Conservation (phyloP, 2,329 filamentous ascomycete genomes). For the Orbilia oligospora region DNA sequence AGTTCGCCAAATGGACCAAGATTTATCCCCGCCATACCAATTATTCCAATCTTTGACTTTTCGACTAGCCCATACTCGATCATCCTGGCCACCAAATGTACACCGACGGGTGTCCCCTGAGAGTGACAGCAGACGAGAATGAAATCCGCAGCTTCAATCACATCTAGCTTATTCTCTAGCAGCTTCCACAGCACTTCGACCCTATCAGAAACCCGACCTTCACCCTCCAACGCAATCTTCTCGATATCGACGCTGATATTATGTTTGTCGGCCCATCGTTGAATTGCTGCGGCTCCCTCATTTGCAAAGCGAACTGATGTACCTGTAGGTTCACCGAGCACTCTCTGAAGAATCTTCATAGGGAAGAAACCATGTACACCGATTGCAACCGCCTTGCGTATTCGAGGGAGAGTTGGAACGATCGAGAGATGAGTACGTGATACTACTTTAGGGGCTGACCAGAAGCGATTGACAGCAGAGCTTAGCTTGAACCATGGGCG, state of each 20-base stretch:
- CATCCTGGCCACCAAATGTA: conserved; percentile 92
- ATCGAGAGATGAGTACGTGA: conserved; percentile 80
- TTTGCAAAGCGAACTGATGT: conserved; percentile 95
- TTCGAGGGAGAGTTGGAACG: conserved; percentile 76
- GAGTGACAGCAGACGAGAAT: conserved; percentile 94
- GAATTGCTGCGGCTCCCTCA: conserved; percentile 85
- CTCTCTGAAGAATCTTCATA: conserved; percentile 84
- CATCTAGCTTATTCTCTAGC: conserved; percentile 92
- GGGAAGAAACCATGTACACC: conserved; percentile 96
- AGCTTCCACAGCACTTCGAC: conserved; percentile 95
- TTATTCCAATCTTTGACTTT: conserved; percentile 81
- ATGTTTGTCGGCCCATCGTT: conserved; percentile 82
- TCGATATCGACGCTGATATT: conserved; percentile 86
- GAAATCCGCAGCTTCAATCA: conserved; percentile 88
- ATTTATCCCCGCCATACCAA: conserved; percentile 85
- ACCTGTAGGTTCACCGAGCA: conserved; percentile 94
- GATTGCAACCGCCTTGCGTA: conserved; percentile 90
- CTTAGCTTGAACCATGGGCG: conserved; percentile 69
- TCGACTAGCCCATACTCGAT: conserved; percentile 90
- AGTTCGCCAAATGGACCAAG: conserved; percentile 94
- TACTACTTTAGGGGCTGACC: conserved; percentile 71
- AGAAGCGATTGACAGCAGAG: conserved; percentile 67
- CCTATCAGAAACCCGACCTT: conserved; percentile 89
- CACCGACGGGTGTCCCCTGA: conserved; percentile 91
- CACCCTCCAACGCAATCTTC: conserved; percentile 93